phyloP scores from a whole-genome alignment of 2,329 filamentous ascomycete genomes.

The Drechslera avenae region DNA sequence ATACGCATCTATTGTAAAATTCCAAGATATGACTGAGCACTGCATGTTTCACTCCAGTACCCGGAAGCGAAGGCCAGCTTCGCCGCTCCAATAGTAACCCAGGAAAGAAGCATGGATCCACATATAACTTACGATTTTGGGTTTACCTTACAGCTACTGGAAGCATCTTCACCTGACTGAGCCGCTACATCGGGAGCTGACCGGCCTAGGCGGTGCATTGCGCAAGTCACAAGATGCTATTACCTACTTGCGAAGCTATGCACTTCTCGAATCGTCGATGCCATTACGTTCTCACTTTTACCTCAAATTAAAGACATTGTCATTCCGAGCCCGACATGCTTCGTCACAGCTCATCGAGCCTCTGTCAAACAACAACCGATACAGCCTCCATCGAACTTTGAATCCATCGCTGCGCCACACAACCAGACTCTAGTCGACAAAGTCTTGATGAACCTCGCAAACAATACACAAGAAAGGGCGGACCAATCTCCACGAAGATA shows the following conservation, averaged over 20 bases:
- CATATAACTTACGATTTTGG: slow-evolving; percentile 26
- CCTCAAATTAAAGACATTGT: slow-evolving; percentile 10
- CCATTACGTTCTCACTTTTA: slow-evolving; percentile 21
- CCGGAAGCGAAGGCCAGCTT: slow-evolving; percentile 23
- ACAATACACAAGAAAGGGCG: slow-evolving; percentile 29
- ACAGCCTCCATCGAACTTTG: slow-evolving; percentile 7
- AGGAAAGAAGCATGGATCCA: slow-evolving; percentile 20
- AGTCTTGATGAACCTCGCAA: slow-evolving; percentile 31
- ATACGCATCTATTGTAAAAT: slow-evolving; percentile 9
- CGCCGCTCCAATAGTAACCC: slow-evolving; percentile 11
- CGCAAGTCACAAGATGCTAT: slow-evolving; percentile 23
- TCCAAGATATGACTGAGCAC: slow-evolving; percentile 9
- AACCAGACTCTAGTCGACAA: slow-evolving; percentile 7
- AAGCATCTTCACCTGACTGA: slow-evolving; percentile 25
- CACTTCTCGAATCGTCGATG: slow-evolving; percentile 34
- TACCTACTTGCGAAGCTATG: slow-evolving; percentile 19
- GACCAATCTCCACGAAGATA: slow-evolving; percentile 31
- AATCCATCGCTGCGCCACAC: slow-evolving; percentile 12
- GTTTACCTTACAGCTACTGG: slow-evolving; percentile 26
- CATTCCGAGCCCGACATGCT: slow-evolving; percentile 3
- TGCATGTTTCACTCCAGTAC: slow-evolving; percentile 14
- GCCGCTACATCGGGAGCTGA: slow-evolving; percentile 24
- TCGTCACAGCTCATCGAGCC: slow-evolving; percentile 5
- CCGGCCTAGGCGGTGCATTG: slow-evolving; percentile 20
- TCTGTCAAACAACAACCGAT: slow-evolving; percentile 1